Evolutionary conservation across 176 grass and related monocot species (phyloP).

Genomic region (Pharus latifolius): DNA sequence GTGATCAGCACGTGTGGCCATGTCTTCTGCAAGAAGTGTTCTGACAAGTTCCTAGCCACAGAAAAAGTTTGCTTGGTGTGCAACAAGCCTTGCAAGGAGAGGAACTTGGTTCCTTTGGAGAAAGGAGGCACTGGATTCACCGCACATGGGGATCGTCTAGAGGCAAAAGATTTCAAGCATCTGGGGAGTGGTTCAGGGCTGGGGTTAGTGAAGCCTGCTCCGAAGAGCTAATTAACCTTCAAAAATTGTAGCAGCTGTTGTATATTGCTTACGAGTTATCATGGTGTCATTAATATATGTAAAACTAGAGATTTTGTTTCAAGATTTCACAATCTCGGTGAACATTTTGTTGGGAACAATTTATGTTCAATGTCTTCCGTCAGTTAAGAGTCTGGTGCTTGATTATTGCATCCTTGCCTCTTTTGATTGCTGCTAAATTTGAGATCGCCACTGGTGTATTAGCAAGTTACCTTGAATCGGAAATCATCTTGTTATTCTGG

Average conservation of each 20-base stretch:
- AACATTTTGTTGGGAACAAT: background rate
- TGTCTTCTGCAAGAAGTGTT: conserved; percentile 97
- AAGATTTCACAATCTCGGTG: background rate
- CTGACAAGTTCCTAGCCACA: conserved; percentile 67
- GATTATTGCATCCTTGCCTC: background rate
- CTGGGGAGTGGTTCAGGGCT: conserved; percentile 88
- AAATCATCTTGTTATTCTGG: background rate
- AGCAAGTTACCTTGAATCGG: background rate
- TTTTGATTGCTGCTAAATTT: background rate
- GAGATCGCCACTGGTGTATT: background rate
- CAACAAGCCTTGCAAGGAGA: conserved; percentile 73
- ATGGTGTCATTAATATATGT: conserved; percentile 12
- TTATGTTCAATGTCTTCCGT: background rate
- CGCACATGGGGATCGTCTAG: conserved; percentile 55
- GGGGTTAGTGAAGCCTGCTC: conserved; percentile 71
- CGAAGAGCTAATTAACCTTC: conserved; percentile 32
- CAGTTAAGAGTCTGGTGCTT: background rate
- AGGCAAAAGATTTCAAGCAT: conserved; percentile 84
- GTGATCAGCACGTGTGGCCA: conserved; percentile 74
- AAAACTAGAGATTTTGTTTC: conserved; percentile 27
- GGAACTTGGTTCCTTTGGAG: conserved; percentile 71
- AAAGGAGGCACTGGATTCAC: conserved; percentile 96
- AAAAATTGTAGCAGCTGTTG: conserved; percentile 12
- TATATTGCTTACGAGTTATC: conserved; percentile 1
- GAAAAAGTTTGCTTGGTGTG: conserved; percentile 75